Percentiles rank a stretch among this genome's conserved stretches.
phyloP scores from a whole-genome alignment of 2,329 filamentous ascomycete genomes.

The Xylariaceae sp. region DNA sequence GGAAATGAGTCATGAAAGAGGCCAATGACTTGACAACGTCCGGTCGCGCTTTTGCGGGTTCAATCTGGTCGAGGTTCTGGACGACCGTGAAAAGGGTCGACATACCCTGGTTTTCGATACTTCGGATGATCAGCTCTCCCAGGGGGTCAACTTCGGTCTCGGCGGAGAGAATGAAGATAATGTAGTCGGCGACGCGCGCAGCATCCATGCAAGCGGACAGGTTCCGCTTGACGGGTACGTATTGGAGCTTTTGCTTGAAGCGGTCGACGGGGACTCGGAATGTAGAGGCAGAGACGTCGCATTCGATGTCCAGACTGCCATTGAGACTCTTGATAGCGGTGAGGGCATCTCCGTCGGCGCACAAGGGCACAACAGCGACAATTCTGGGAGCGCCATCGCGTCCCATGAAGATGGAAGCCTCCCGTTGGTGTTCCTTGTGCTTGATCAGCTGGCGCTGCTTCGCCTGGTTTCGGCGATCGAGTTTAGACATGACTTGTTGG shows the following conservation, averaged over 20 bases:
- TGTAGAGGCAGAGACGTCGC: constrained; percentile 54
- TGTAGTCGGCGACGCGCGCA: constrained; percentile 83
- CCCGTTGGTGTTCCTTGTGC: constrained; percentile 73
- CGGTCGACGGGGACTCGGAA: constrained; percentile 71
- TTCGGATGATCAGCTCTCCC: constrained; percentile 78
- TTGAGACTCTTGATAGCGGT: constrained; percentile 67
- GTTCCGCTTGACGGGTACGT: constrained; percentile 68
- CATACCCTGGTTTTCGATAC: constrained; percentile 88
- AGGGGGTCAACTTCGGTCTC: constrained; percentile 76
- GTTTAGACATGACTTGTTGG: constrained; percentile 95
- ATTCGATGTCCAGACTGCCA: constrained; percentile 70
- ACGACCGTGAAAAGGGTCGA: constrained; percentile 87
- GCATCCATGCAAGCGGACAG: constrained; percentile 76
- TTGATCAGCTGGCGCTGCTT: constrained; percentile 84
- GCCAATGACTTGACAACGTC: constrained; percentile 78
- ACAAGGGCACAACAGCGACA: constrained; percentile 82
- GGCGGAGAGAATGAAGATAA: constrained; percentile 78
- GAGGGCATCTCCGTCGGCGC: constrained; percentile 62
- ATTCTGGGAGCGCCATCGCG: constrained; percentile 81
- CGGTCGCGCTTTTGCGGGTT: constrained; percentile 71
- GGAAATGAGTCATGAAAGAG: constrained; percentile 91
- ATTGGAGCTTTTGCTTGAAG: constrained; percentile 93
- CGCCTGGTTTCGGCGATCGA: constrained; percentile 90
- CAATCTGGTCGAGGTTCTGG: constrained; percentile 70
- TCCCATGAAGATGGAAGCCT: constrained; percentile 77